These are phyloP conservation scores for Mollisia scopiformis DNA, from an alignment of 2,329 filamentous ascomycete genomes.

Conservation along the genomic window DNA sequence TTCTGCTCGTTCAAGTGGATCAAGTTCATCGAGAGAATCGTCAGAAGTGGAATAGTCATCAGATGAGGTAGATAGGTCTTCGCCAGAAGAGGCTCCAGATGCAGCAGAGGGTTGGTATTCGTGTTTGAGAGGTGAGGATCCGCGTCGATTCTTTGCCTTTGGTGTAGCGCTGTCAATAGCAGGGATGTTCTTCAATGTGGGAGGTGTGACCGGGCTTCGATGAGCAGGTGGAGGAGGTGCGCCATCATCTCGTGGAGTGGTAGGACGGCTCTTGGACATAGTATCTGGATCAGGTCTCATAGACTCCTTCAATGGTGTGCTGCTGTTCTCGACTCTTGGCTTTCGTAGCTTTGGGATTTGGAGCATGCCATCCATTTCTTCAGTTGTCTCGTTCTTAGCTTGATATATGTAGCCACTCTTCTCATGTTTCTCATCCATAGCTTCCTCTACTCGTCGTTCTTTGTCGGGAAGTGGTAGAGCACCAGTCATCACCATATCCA, in stretches of 20 bases:
- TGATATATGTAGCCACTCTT: too few species aligned
- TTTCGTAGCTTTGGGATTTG: conserved; percentile 18
- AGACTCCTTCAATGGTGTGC: conserved; percentile 22
- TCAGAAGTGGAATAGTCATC: conserved; percentile 46
- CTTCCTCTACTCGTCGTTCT: not conserved
- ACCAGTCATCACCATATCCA: conserved; percentile 8
- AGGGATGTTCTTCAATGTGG: conserved; percentile 39
- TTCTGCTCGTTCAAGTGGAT: conserved; percentile 56
- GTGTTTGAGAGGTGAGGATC: conserved; percentile 93
- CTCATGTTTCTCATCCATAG: not conserved
- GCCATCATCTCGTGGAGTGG: conserved; percentile 24
- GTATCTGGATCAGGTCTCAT: conserved; percentile 23
- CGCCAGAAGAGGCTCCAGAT: conserved; percentile 63
- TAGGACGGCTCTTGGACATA: conserved; percentile 12
- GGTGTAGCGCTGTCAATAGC: conserved; percentile 30
- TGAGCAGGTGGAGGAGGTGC: conserved; percentile 36
- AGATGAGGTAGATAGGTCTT: conserved; percentile 50
- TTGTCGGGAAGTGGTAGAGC: not conserved
- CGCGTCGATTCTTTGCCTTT: conserved; percentile 61
- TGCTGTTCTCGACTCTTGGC: conserved; percentile 18
- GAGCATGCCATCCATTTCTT: not conserved
- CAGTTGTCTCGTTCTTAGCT: not conserved
- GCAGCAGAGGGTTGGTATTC: conserved; percentile 89
- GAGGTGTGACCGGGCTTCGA: conserved; percentile 47
- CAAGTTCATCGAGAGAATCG: conserved; percentile 49